Percentiles rank a stretch among this genome's conserved stretches.
Evolutionary conservation across 208 protist genomes (phyloP).

Genomic region (Strigomonas galati): DNA sequence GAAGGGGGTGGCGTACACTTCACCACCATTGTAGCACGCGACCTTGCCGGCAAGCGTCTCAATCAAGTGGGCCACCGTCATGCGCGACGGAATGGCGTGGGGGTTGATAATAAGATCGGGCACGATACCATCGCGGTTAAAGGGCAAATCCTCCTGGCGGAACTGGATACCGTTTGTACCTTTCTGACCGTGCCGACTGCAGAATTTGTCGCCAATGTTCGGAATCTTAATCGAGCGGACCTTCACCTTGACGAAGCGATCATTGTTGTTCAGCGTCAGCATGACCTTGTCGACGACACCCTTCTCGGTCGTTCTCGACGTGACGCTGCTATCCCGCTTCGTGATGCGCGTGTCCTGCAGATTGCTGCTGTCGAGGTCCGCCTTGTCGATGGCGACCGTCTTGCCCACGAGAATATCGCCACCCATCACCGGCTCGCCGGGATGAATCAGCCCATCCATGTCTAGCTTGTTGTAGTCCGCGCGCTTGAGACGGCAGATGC

Average conservation of each 20-base stretch:
- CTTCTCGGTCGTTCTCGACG: conserved; percentile 84
- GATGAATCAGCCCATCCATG: conserved; percentile 92
- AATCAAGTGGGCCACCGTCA: conserved; percentile 99
- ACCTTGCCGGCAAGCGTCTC: conserved; percentile 89
- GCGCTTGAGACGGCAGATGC: conserved; percentile 80
- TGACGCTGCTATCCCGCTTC: conserved; percentile 80
- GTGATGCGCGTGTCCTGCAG: conserved; percentile 59
- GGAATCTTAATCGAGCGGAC: conserved; percentile 93
- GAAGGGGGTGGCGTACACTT: conserved; percentile 95
- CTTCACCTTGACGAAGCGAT: conserved; percentile 92
- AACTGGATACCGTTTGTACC: conserved; percentile 98
- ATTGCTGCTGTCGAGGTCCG: conserved; percentile 39
- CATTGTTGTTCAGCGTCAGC: conserved; percentile 92
- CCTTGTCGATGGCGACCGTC: conserved; percentile 38
- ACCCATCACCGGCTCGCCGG: conserved; percentile 77
- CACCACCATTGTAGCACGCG: conserved; percentile 95
- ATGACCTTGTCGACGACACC: conserved; percentile 95
- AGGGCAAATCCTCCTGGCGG: conserved; percentile 98
- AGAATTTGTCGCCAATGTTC: conserved; percentile 99
- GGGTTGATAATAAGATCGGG: conserved; percentile 99
- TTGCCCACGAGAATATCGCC: conserved; percentile 96
- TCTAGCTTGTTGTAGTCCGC: conserved; percentile 96
- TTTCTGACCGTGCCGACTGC: conserved; percentile 99
- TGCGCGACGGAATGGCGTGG: conserved; percentile 99
- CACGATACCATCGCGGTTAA: conserved; percentile 94